phyloP scores from a whole-genome alignment of 306 rosid genomes.

The Dalbergia cultrata region DNA sequence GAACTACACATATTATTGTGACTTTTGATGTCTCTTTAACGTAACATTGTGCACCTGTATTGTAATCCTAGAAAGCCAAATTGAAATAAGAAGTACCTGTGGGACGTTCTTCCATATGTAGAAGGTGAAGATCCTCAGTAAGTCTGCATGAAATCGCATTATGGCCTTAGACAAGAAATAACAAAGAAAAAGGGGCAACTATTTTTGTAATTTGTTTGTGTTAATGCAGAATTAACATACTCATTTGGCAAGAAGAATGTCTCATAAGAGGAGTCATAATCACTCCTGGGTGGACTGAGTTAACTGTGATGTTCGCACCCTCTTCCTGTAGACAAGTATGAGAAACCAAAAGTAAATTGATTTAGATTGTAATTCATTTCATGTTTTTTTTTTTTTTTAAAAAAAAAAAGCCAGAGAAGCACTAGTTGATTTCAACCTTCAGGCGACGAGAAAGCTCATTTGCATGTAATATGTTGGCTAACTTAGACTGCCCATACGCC shows the following conservation, averaged over 20 bases:
- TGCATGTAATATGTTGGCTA: constrained; percentile 83
- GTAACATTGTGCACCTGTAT: constrained; percentile 7
- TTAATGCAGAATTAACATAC: constrained; percentile 55
- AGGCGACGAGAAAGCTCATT: constrained; percentile 86
- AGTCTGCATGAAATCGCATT: constrained; percentile 48
- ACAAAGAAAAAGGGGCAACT: background rate
- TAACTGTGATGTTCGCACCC: constrained; percentile 82
- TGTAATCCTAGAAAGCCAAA: background rate
- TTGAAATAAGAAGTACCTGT: constrained; percentile 61
- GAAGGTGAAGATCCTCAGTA: constrained; percentile 63
- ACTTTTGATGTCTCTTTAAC: background rate
- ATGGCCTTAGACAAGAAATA: background rate
- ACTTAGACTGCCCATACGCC: constrained; percentile 94
- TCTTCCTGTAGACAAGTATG: constrained; percentile 65
- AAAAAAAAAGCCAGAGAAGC: background rate
- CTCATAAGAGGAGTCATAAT: constrained; percentile 98
- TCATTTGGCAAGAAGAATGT: constrained; percentile 73
- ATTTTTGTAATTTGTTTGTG: background rate
- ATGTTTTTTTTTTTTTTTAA: too few species aligned
- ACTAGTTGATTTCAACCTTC: constrained; percentile 54
- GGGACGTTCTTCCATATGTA: constrained; percentile 88
- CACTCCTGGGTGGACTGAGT: constrained; percentile 90
- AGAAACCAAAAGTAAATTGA: background rate
- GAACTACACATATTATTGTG: background rate
- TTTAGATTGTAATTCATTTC: background rate